A percentile compares a stretch with the other conserved stretches of the same genome.
phyloP scores from a whole-genome alignment of 768 basidiomycete species.

The Rubroboletus pulcherrimus region DNA sequence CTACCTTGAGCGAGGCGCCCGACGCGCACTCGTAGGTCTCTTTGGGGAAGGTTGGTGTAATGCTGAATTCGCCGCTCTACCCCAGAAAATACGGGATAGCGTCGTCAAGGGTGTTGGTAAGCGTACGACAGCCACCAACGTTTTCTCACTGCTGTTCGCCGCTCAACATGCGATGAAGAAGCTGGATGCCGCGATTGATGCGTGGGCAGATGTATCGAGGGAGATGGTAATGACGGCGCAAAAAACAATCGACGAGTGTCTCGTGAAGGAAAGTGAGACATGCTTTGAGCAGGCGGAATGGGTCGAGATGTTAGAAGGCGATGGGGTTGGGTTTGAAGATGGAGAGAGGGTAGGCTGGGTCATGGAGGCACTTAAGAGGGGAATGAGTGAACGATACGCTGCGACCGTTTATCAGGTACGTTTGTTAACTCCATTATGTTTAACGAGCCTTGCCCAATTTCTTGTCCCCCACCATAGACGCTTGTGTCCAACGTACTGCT shows the following conservation, averaged over 20 bases:
- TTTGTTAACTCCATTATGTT: neutral
- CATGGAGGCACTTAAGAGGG: conserved; percentile 60
- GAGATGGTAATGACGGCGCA: conserved; percentile 67
- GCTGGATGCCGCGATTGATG: conserved; percentile 54
- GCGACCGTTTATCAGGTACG: conserved; percentile 73
- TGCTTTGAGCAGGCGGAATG: conserved; percentile 72
- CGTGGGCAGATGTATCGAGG: conserved; percentile 35
- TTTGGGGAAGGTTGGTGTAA: conserved; percentile 91
- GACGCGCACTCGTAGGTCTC: conserved; percentile 72
- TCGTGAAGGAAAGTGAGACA: conserved; percentile 55
- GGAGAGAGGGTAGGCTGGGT: conserved; percentile 74
- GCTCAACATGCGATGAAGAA: conserved; percentile 58
- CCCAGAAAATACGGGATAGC: conserved; percentile 59
- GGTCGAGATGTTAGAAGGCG: conserved; percentile 67
- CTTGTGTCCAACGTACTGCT: conserved; percentile 72
- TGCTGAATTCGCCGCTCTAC: conserved; percentile 70
- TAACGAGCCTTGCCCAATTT: neutral
- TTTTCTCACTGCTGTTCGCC: conserved; percentile 66
- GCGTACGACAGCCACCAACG: conserved; percentile 61
- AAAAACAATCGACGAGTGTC: conserved; percentile 56
- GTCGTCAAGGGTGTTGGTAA: conserved; percentile 73
- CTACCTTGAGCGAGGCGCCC: conserved; percentile 65
- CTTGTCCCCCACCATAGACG: conserved; percentile 37
- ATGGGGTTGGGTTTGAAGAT: conserved; percentile 74
- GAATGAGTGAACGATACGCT: conserved; percentile 63